These are phyloP conservation scores for Ascochyta pisi DNA, from an alignment of 2,329 filamentous ascomycete species.

Conservation along the genomic window DNA sequence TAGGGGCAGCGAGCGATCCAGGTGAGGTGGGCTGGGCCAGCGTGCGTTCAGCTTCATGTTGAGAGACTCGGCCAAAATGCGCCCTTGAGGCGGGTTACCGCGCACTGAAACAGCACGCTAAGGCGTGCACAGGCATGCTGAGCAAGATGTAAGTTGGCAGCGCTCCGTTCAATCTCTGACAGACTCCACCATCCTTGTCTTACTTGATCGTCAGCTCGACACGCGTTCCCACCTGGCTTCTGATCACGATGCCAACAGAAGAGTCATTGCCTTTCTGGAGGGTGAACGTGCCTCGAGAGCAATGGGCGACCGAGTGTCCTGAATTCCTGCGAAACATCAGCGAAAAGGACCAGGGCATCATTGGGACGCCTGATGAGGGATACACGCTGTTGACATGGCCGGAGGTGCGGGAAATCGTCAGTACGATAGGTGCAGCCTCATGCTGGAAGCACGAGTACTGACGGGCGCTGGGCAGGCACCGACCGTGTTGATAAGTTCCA, in stretches of 20 bases:
- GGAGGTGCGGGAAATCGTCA: conserved; percentile 66
- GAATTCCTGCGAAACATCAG: conserved; percentile 69
- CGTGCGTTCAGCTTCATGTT: conserved; percentile 5
- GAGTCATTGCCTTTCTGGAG: conserved; percentile 75
- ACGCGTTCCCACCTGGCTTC: conserved; percentile 7
- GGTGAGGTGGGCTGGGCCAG: background rate
- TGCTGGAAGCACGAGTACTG: conserved; percentile 10
- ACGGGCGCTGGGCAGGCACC: conserved; percentile 47
- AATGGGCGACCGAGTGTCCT: conserved; percentile 73
- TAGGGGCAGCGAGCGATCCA: background rate
- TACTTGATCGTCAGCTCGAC: conserved; percentile 10
- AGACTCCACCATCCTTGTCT: conserved; percentile 20
- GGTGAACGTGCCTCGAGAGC: conserved; percentile 71
- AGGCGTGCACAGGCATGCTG: conserved; percentile 11
- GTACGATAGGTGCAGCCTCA: conserved; percentile 28
- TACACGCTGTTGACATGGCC: conserved; percentile 73
- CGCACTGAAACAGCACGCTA: conserved; percentile 16
- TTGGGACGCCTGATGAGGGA: conserved; percentile 72
- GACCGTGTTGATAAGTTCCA: conserved; percentile 81
- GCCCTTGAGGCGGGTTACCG: background rate
- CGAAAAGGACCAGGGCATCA: conserved; percentile 72
- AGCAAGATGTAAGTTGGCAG: background rate
- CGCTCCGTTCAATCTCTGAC: conserved; percentile 15
- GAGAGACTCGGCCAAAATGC: background rate
- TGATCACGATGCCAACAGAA: conserved; percentile 34